These are phyloP conservation scores for Arthrobotrys conoides DNA, from an alignment of 2,329 filamentous ascomycete genomes.

Conservation along the genomic window DNA sequence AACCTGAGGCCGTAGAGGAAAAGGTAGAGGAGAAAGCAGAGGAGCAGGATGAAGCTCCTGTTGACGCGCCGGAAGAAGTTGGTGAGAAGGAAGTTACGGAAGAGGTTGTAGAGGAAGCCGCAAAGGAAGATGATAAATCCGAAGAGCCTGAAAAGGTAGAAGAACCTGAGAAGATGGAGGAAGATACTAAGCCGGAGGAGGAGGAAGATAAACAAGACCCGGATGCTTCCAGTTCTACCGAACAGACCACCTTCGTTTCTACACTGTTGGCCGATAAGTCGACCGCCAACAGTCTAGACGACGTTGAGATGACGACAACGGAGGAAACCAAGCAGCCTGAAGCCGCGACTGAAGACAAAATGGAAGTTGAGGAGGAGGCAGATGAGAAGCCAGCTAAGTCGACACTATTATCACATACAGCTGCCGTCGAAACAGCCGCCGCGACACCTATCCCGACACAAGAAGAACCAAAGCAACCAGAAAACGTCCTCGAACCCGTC, in stretches of 20 bases:
- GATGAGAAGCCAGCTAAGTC: conserved; percentile 53
- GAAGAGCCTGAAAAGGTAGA: conserved; percentile 12
- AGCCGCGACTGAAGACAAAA: conserved; percentile 59
- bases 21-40: conserved; percentile 45
- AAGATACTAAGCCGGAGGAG: conserved; percentile 11
- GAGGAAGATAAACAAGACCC: conserved; percentile 42
- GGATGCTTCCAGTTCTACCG: conserved; percentile 34
- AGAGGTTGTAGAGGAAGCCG: neutral
- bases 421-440: conserved; percentile 45
- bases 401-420: conserved; percentile 10
- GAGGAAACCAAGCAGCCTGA: conserved; percentile 29
- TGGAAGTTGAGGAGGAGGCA: conserved; percentile 6
- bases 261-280: conserved; percentile 37
- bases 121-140: conserved; percentile 3
- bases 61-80: conserved; percentile 27
- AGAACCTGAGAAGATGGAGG: conserved; percentile 38
- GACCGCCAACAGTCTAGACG: conserved; percentile 29
- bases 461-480: conserved; percentile 54
- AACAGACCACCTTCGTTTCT: conserved; percentile 14
- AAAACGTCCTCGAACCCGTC: conserved; percentile 62
- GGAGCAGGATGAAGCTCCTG: conserved; percentile 17
- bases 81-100: conserved; percentile 23
- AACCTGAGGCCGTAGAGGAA: conserved; percentile 64
- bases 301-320: conserved; percentile 26
- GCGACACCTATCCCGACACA: conserved; percentile 28